These are phyloP conservation scores for Cordyceps javanica DNA, from an alignment of 2,329 filamentous ascomycete genomes.

Conservation along the genomic window DNA sequence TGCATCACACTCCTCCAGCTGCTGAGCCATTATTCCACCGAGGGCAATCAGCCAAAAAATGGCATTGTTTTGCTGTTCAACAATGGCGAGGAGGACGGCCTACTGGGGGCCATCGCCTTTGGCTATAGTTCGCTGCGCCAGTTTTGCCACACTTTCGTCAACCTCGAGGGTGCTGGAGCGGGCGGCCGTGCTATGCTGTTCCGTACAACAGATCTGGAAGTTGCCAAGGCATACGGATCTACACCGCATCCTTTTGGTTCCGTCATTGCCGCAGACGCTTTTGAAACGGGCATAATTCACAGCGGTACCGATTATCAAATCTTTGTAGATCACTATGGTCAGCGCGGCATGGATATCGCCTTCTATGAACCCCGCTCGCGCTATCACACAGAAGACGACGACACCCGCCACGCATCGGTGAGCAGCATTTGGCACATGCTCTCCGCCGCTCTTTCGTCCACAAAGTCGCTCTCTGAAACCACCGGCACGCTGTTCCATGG, in stretches of 20 bases:
- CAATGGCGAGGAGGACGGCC: constrained; percentile 90
- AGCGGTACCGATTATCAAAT: constrained; percentile 89
- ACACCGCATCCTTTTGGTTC: constrained; percentile 74
- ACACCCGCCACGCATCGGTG: constrained; percentile 68
- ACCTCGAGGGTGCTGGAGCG: constrained; percentile 90
- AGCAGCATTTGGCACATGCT: constrained; percentile 89
- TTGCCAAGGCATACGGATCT: constrained; percentile 70
- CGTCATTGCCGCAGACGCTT: constrained; percentile 77
- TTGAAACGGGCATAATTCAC: constrained; percentile 68
- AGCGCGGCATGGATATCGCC: constrained; percentile 85
- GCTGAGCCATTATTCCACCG: constrained; percentile 74
- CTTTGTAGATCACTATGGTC: constrained; percentile 68
- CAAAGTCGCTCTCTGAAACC: constrained; percentile 63
- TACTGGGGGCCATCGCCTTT: constrained; percentile 83
- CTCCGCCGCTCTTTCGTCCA: constrained; percentile 70
- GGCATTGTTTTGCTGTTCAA: constrained; percentile 85
- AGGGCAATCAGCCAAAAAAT: constrained; percentile 64
- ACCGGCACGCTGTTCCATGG: constrained; percentile 61
- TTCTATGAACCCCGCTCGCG: constrained; percentile 81
- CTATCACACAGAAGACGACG: constrained; percentile 90
- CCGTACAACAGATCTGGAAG: constrained; percentile 78
- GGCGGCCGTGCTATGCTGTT: constrained; percentile 85
- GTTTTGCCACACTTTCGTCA: constrained; percentile 82
- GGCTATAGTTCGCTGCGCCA: constrained; percentile 73
- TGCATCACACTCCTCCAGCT: constrained; percentile 83